Conservation (phyloP, 1,284 basidiomycete genomes). For the Trichosporon coremiiforme region DNA sequence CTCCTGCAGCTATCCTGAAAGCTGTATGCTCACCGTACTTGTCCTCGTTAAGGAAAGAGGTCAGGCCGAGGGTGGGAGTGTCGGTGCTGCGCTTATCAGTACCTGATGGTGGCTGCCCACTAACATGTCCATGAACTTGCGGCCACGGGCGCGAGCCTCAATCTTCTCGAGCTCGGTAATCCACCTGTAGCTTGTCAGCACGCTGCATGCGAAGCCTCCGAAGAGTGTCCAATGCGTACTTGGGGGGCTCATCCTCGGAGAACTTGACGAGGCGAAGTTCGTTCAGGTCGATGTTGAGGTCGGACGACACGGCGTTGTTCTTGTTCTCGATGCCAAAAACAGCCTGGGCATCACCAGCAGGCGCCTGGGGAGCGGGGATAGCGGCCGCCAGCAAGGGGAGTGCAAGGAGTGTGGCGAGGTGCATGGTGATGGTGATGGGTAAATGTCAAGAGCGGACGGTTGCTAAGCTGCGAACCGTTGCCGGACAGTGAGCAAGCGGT, state of each 20-base stretch:
- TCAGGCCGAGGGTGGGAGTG: conserved; percentile 60
- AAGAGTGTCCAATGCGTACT: conserved; percentile 30
- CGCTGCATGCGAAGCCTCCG: conserved; percentile 19
- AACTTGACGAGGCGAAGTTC: conserved; percentile 74
- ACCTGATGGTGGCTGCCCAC: conserved; percentile 31
- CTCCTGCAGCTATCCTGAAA: not conserved
- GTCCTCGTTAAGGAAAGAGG: conserved; percentile 44
- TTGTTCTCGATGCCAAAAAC: not conserved
- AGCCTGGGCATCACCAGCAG: conserved; percentile 1
- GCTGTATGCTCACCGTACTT: conserved; percentile 48
- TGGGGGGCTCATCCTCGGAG: conserved; percentile 64
- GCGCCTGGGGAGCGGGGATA: conserved; percentile 36
- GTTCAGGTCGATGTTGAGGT: conserved; percentile 63
- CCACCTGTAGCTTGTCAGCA: conserved; percentile 59
- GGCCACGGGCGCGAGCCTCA: conserved; percentile 65
- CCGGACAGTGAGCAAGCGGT: conserved; percentile 14
- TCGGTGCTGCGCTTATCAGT: conserved; percentile 65
- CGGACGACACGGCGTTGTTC: not conserved
- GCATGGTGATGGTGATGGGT: conserved; percentile 36
- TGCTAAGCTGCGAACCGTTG: not conserved
- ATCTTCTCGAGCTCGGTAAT: conserved; percentile 87
- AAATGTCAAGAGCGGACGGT: not conserved
- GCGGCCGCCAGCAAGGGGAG: conserved; percentile 45
- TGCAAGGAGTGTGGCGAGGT: conserved; percentile 41
- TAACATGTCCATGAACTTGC: conserved; percentile 82